Base-by-base conservation (phyloP, 495 filamentous ascomycete genomes). In the Xylaria acuta region DNA sequence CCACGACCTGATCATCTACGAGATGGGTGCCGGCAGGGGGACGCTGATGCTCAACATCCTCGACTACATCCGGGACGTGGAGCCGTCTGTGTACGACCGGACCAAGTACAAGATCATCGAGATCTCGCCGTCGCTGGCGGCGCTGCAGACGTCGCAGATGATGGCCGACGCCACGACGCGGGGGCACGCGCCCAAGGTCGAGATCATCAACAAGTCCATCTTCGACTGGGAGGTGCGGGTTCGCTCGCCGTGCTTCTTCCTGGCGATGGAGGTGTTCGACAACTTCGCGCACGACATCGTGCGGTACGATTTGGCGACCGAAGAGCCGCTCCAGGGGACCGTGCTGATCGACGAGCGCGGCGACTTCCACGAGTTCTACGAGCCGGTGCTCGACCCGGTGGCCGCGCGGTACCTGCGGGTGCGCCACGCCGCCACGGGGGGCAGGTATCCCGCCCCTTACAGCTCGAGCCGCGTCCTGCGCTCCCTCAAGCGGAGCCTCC, bases 1-100 rank as follows among this genome's bases (percentile, higher is more conserved):
- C 85, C 91, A 97, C 81, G 96, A 99, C 84, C 89, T 99, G 62
- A 93, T 97, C 72, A 97, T 99, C 77, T 99, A 98, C 87, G 96
- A 99, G 80, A 94, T 99, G 90, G 96, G 96, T 27, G 96, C 96
- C 60, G 96, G 96, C 69, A 96, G 98, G 77, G 96, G 96, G 54
- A 99, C 97, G 5, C 88, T 99, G 76, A 99, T 99, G 96, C 86
- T 94, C 74, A 98, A 99, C 80, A 94, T 98, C 70, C 87, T 99
- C 64, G 95, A 99, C 84, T 96, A 95, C 83, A 97, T 99, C 80
- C 94, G 95, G 71, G 91, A 93, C 75, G 88, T 89, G 36, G 92
- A 99, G 73, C 92, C 94, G 2, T 91, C 93, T 73, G 95, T 99
- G 34, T 99, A 99, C 84, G 90, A 92, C 70, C 92, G 96, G 38